Percentiles rank a stretch among this genome's conserved stretches.
Evolutionary conservation across 140 eudicot species (phyloP).

Genomic region (Cichorium intybus): DNA sequence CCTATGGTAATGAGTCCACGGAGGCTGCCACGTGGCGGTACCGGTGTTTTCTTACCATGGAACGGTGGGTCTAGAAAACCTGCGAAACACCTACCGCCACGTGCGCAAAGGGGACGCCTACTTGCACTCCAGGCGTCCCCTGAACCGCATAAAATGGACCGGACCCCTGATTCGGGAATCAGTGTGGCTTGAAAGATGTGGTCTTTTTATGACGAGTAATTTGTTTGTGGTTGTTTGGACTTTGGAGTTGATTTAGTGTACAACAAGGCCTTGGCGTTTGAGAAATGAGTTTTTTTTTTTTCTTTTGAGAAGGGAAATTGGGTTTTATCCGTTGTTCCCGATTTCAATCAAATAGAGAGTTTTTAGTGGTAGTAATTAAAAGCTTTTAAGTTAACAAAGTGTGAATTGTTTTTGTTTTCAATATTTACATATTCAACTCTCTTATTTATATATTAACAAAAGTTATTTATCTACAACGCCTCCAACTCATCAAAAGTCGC

Average conservation of each 20-base stretch:
- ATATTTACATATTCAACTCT: background rate
- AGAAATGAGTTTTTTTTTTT: conserved; percentile 26
- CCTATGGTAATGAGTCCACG: conserved; percentile 68
- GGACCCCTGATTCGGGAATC: conserved; percentile 48
- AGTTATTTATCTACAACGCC: no score
- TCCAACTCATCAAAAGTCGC: no score
- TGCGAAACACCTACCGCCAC: conserved; percentile 82
- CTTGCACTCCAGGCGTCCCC: conserved; percentile 61
- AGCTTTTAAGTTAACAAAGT: conserved; percentile 32
- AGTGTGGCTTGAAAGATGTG: conserved; percentile 30
- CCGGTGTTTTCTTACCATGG: conserved; percentile 99
- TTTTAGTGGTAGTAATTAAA: conserved; percentile 39
- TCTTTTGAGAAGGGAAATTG: conserved; percentile 33
- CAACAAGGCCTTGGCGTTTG: conserved; percentile 40
- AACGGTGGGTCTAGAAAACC: conserved; percentile 63
- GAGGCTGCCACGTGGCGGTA: conserved; percentile 80
- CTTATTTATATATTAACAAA: background rate
- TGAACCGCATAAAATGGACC: conserved; percentile 42
- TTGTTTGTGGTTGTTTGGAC: conserved; percentile 29
- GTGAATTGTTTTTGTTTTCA: conserved; percentile 37
- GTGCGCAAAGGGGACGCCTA: conserved; percentile 79
- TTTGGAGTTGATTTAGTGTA: conserved; percentile 36
- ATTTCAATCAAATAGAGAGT: conserved; percentile 29
- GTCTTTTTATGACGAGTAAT: background rate
- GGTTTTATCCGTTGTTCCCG: conserved; percentile 33